Evolutionary conservation across 2,329 filamentous ascomycete species (phyloP).

Genomic region (Cadophora malorum): DNA sequence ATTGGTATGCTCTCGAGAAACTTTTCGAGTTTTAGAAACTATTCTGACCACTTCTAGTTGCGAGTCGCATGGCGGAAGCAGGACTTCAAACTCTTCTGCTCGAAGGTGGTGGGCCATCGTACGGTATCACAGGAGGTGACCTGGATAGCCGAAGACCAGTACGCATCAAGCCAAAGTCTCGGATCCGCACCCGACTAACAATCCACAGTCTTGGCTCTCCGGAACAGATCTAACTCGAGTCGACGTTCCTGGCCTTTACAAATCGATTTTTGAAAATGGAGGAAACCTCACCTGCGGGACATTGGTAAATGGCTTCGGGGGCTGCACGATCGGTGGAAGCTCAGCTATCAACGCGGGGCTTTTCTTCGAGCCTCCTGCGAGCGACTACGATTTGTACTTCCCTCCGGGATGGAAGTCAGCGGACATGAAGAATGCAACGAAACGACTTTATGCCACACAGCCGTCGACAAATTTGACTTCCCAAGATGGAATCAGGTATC

Average conservation of each 20-base stretch:
- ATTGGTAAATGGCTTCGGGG: conserved; percentile 52
- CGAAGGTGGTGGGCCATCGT: conserved; percentile 58
- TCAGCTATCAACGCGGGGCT: conserved; percentile 61
- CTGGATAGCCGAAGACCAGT: conserved; percentile 49
- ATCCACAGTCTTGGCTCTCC: conserved; percentile 51
- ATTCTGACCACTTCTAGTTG: conserved; percentile 18
- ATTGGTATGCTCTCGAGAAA: conserved; percentile 44
- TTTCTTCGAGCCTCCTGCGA: conserved; percentile 59
- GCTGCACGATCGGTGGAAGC: conserved; percentile 58
- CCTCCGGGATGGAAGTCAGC: conserved; percentile 57
- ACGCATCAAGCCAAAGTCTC: background rate
- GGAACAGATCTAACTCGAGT: conserved; percentile 56
- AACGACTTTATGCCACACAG: conserved; percentile 52
- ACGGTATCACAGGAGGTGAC: conserved; percentile 54
- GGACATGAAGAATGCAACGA: conserved; percentile 55
- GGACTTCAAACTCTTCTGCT: conserved; percentile 59
- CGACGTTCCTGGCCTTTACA: conserved; percentile 59
- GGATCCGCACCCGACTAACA: background rate
- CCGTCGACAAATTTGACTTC: conserved; percentile 54
- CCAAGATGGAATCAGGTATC: conserved; percentile 52
- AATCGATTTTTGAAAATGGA: conserved; percentile 54
- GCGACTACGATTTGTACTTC: conserved; percentile 58
- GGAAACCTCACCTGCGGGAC: conserved; percentile 52
- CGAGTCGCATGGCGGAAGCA: conserved; percentile 51
- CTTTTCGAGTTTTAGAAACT: background rate